Base-by-base conservation (phyloP, 306 rosid genomes). In the Myrica gale region DNA sequence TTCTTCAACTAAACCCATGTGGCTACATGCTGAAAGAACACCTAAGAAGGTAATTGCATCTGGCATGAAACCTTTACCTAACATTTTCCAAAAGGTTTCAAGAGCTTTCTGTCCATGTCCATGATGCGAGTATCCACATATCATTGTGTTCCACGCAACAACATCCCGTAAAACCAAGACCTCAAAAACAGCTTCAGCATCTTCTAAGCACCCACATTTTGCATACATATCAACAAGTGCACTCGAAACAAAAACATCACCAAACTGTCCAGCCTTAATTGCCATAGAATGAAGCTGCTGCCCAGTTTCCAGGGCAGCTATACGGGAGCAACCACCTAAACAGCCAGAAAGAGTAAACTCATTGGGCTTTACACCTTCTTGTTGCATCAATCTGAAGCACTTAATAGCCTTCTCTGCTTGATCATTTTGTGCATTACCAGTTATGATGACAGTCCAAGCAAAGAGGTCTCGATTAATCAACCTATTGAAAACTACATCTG, bases 161-260 rank as follows among this genome's bases (percentile, higher is more conserved):
- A 48, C 72, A 74, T 82, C 85, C 42, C 65, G 76, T 47, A 53
- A n/a, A 78, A 54, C 71, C 71, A 78, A 51, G 45, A 66, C 77
- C 74, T 70, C 57, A 71, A 82, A 82, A 62, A 82, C 74, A 39
- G 73, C 52, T 74, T 78, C 85, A 45, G 85, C 85, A 74, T 82
- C 85, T 78, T 82, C 80, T 53, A 82, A 78, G 71, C 71, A 63
- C 54, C 82, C 85, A 54, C 80, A 82, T 71, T 82, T 82, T 78
- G 86, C 86, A 82, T 82, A 78, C 79, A 82, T 70, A 71, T 82
- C 82, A 63, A 78, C 53, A 41, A 82, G 74, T 48, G 86, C 83
- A 74, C 79, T 44, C 9, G 70, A 65, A 65, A 65, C 70, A 65
- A 65, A 65, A 16, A 65, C n/a, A 15, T 65, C 70, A 41, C 13